Conservation (phyloP, 371 early-diverging fungal genomes). For the Actinomortierella ambigua region DNA sequence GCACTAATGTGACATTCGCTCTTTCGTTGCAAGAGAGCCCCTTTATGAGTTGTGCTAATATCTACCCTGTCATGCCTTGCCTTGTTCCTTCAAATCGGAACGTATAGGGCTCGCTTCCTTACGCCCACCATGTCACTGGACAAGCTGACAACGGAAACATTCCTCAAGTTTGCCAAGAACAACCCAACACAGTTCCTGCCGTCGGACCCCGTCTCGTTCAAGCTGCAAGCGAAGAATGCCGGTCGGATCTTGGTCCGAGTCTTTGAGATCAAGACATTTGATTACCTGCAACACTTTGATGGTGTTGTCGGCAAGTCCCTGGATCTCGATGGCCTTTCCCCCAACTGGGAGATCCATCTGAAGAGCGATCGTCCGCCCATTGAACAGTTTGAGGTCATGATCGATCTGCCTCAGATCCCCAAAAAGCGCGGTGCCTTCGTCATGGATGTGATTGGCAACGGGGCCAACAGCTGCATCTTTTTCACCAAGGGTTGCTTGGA, state of each 20-base stretch:
- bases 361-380: conserved; percentile 19
- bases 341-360: conserved; percentile 34
- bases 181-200: conserved; percentile 33
- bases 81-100: too few species aligned
- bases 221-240: conserved; percentile 32
- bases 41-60: too few species aligned
- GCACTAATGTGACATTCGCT: too few species aligned
- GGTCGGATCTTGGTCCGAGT: conserved; percentile 27
- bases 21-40: too few species aligned
- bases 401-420: conserved; percentile 29
- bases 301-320: conserved; percentile 17
- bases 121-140: not conserved
- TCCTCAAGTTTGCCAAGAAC: conserved; percentile 20
- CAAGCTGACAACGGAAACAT: conserved; percentile 19
- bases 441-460: conserved; percentile 37
- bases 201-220: conserved; percentile 31
- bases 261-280: conserved; percentile 44
- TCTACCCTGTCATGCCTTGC: too few species aligned
- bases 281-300: conserved; percentile 27
- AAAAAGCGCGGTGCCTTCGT: conserved; percentile 33
- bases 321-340: conserved; percentile 35
- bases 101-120: conserved; percentile 21
- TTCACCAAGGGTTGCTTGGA: conserved; percentile 53
- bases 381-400: conserved; percentile 19
- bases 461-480: conserved; percentile 34